Conservation (phyloP, 1,284 basidiomycete species). For the Moesziomyces sp. region DNA sequence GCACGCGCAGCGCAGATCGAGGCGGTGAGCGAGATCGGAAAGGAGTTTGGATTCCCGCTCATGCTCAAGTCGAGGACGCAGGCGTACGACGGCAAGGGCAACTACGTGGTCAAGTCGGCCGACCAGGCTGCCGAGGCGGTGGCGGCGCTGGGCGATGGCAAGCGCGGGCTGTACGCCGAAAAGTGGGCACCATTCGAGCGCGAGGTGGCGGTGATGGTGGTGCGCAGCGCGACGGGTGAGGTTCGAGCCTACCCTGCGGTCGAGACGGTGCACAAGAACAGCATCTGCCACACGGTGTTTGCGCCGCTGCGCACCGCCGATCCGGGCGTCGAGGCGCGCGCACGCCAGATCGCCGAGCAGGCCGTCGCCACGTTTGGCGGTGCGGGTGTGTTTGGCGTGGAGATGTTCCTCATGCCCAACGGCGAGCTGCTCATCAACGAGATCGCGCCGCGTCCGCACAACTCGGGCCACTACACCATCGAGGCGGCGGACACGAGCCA, state of each 20-base stretch:
- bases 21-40: slow-evolving; percentile 38
- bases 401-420: slow-evolving; percentile 92
- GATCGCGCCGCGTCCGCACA: slow-evolving; percentile 98
- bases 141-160: slow-evolving; percentile 68
- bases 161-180: slow-evolving; percentile 82
- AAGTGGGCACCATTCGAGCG: slow-evolving; percentile 89
- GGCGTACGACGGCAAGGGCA: slow-evolving; percentile 96
- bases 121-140: slow-evolving; percentile 77
- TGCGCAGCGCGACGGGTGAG: slow-evolving; percentile 76
- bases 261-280: slow-evolving; percentile 94
- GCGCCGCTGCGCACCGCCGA: slow-evolving; percentile 75
- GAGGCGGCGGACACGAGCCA: slow-evolving; percentile 96
- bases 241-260: slow-evolving; percentile 89
- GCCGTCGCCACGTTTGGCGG: slow-evolving; percentile 84
- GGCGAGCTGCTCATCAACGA: slow-evolving; percentile 93
- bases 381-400: slow-evolving; percentile 96
- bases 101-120: slow-evolving; percentile 77
- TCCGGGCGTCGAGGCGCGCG: slow-evolving; percentile 73
- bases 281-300: slow-evolving; percentile 91
- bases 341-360: slow-evolving; percentile 81
- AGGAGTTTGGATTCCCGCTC: slow-evolving; percentile 81
- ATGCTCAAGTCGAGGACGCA: slow-evolving; percentile 96
- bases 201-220: slow-evolving; percentile 98
- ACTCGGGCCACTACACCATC: slow-evolving; percentile 99
- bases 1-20: slow-evolving; percentile 68